These are phyloP conservation scores for Leishmania major DNA, from an alignment of 208 protist genomes.

Conservation along the genomic window DNA sequence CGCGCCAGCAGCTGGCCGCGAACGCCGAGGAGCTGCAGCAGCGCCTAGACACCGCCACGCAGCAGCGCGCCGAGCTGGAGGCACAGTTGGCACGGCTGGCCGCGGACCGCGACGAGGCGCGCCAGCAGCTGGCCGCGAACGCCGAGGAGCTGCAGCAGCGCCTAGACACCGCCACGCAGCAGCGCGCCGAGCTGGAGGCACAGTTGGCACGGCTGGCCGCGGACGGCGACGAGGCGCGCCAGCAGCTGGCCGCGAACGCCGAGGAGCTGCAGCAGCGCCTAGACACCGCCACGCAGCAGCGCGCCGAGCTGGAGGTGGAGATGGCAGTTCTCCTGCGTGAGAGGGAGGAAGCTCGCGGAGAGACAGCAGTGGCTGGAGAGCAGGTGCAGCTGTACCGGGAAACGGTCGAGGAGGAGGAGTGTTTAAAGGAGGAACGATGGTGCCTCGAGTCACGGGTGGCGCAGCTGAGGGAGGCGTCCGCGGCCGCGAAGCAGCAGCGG, in stretches of 20 bases:
- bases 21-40: conserved; percentile 1
- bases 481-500: conserved; percentile 3
- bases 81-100: not conserved
- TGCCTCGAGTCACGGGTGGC: conserved; percentile 5
- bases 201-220: too few species aligned
- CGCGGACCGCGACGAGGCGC: not conserved
- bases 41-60: conserved; percentile 9
- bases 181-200: not conserved
- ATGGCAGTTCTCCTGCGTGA: conserved; percentile 8
- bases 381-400: not conserved
- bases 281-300: conserved; percentile 7
- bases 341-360: not conserved
- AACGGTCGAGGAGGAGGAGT: not conserved
- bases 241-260: too few species aligned
- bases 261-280: conserved; percentile 17
- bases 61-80: conserved; percentile 6
- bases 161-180: too few species aligned
- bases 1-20: too few species aligned
- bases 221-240: too few species aligned
- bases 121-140: not conserved
- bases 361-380: not conserved
- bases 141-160: not conserved
- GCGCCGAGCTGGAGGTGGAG: conserved; percentile 17
- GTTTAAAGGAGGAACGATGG: not conserved
- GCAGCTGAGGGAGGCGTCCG: not conserved